A percentile compares a stretch with the other conserved stretches of the same genome.
phyloP scores from a whole-genome alignment of 179 eudicot species.

The Kewa caespitosa region DNA sequence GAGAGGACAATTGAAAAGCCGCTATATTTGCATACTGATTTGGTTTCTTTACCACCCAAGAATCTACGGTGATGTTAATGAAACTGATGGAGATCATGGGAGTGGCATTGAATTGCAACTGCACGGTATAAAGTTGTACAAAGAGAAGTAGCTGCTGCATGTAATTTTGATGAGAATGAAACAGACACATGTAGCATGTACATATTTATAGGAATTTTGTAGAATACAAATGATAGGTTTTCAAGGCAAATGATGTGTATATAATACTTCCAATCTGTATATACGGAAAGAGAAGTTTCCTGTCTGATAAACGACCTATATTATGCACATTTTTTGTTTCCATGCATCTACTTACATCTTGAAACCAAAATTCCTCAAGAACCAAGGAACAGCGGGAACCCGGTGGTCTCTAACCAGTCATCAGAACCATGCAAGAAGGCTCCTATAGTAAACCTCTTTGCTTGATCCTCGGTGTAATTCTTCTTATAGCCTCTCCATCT shows the following conservation, averaged over 20 bases:
- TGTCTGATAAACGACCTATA: background rate
- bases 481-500: constrained; percentile 59
- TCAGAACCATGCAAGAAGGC: constrained; percentile 42
- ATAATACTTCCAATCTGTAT: background rate
- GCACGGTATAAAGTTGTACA: background rate
- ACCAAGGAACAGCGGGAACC: constrained; percentile 20
- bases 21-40: background rate
- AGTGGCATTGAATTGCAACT: background rate
- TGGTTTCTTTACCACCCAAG: background rate
- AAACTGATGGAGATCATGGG: background rate
- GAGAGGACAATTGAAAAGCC: background rate
- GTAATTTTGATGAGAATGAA: background rate
- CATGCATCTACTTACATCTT: background rate
- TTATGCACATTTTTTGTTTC: background rate
- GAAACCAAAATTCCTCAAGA: constrained; percentile 15
- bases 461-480: constrained; percentile 42
- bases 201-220: constrained; percentile 20
- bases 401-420: constrained; percentile 26
- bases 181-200: background rate
- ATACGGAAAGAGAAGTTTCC: background rate
- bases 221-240: background rate
- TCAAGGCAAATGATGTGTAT: background rate
- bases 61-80: background rate
- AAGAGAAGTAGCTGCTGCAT: constrained; percentile 1
- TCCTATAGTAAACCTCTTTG: constrained; percentile 38